Conservation (phyloP, 768 basidiomycete genomes). For the Kwoniella sp. region DNA sequence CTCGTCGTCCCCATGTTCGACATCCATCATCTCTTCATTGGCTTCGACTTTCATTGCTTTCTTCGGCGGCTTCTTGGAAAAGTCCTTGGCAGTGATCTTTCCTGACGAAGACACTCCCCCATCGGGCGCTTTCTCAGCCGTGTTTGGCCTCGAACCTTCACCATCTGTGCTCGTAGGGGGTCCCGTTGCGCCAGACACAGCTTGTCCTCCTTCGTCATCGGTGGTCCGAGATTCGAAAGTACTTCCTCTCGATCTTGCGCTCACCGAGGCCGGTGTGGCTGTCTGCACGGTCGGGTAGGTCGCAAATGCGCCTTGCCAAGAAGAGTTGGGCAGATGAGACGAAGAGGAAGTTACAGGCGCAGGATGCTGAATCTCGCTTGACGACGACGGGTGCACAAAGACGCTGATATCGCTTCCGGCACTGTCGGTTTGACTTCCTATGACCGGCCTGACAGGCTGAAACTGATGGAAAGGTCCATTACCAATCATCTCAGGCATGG, state of each 20-base stretch:
- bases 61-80: slow-evolving; percentile 1
- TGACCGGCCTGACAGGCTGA: not conserved
- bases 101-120: not conserved
- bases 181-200: not conserved
- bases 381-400: not conserved
- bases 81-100: slow-evolving; percentile 6
- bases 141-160: slow-evolving; percentile 1
- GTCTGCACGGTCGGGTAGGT: not conserved
- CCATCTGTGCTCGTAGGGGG: not conserved
- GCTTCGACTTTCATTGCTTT: slow-evolving; percentile 6
- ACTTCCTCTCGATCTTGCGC: slow-evolving; percentile 15
- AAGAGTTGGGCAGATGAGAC: not conserved
- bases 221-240: slow-evolving; percentile 19
- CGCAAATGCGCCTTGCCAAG: not conserved
- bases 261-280: not conserved
- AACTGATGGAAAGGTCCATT: slow-evolving; percentile 1
- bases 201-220: slow-evolving; percentile 5
- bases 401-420: not conserved
- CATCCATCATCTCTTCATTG: slow-evolving; percentile 7
- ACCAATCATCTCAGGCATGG: slow-evolving; percentile 15
- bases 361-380: not conserved
- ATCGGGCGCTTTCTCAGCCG: not conserved
- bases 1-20: slow-evolving; percentile 18
- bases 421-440: not conserved
- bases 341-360: not conserved